Conservation (phyloP, 1,284 basidiomycete species). For the Grifola frondosa region DNA sequence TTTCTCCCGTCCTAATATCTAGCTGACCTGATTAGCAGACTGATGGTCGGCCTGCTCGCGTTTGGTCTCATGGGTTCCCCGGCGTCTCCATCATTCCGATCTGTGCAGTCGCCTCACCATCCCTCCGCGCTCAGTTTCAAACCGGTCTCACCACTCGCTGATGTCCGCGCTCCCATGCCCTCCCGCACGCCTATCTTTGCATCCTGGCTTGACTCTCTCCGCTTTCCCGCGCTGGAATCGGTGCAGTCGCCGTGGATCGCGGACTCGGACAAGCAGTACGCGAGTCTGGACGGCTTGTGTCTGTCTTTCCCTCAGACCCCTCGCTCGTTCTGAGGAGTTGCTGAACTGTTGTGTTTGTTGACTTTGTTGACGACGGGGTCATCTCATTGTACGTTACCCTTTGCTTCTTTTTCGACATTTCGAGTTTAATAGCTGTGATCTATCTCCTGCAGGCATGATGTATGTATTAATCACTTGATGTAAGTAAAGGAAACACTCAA, state of each 20-base stretch:
- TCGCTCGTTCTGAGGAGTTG: slow-evolving; percentile 9
- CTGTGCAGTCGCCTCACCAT: slow-evolving; percentile 5
- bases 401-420: too few species aligned
- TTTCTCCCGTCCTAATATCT: too few species aligned
- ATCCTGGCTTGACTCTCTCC: slow-evolving; percentile 27
- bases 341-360: too few species aligned
- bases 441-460: not conserved
- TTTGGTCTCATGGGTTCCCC: slow-evolving; percentile 26
- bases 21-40: slow-evolving; percentile 7
- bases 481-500: not conserved
- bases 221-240: slow-evolving; percentile 24
- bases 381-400: not conserved
- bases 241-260: slow-evolving; percentile 28
- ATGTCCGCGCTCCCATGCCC: slow-evolving; percentile 21
- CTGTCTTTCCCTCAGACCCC: slow-evolving; percentile 24
- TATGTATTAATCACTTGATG: not conserved
- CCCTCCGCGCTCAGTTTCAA: slow-evolving; percentile 12
- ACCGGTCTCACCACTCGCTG: slow-evolving; percentile 17
- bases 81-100: slow-evolving; percentile 16
- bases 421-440: not conserved
- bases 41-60: slow-evolving; percentile 25
- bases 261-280: slow-evolving; percentile 19
- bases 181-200: slow-evolving; percentile 26
- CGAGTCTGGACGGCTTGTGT: slow-evolving; percentile 22
- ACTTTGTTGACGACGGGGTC: too few species aligned